These are phyloP conservation scores for Physcomitrellopsis africana DNA, from an alignment of 225 moss, liverwort and hornwort genomes.

Conservation along the genomic window DNA sequence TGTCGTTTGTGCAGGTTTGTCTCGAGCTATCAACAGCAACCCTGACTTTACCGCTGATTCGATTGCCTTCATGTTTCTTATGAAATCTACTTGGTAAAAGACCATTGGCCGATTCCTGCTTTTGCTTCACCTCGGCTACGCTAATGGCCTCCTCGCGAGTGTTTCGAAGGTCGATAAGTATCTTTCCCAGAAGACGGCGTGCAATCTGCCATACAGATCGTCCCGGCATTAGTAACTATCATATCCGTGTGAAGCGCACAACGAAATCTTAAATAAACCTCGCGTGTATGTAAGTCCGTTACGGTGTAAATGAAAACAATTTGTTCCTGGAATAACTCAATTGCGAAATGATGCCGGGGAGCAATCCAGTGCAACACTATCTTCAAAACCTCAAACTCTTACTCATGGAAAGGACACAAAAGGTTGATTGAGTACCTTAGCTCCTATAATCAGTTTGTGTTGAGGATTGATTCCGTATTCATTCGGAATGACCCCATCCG, in stretches of 20 bases:
- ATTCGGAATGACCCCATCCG: slow-evolving; percentile 98
- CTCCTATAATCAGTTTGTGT: slow-evolving; percentile 92
- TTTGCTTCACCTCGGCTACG: slow-evolving; percentile 88
- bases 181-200: slow-evolving; percentile 92
- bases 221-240: slow-evolving; percentile 8
- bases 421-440: slow-evolving; percentile 61
- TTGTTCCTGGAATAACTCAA: slow-evolving; percentile 5
- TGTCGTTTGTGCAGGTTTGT: slow-evolving; percentile 65
- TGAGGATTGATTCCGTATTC: slow-evolving; percentile 99
- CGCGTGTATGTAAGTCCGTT: background rate
- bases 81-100: slow-evolving; percentile 57
- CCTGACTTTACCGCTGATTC: slow-evolving; percentile 69
- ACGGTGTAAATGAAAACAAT: background rate
- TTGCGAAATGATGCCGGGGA: background rate
- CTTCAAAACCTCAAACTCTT: background rate
- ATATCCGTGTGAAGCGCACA: background rate
- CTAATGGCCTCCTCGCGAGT: slow-evolving; percentile 94
- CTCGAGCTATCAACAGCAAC: slow-evolving; percentile 57
- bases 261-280: background rate
- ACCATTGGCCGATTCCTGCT: slow-evolving; percentile 25
- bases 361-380: slow-evolving; percentile 20
- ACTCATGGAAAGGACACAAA: background rate
- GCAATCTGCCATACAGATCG: slow-evolving; percentile 72
- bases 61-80: slow-evolving; percentile 57
- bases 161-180: slow-evolving; percentile 93